phyloP scores from a whole-genome alignment of 257 asterid species.

The Solanum ossicruentum region DNA sequence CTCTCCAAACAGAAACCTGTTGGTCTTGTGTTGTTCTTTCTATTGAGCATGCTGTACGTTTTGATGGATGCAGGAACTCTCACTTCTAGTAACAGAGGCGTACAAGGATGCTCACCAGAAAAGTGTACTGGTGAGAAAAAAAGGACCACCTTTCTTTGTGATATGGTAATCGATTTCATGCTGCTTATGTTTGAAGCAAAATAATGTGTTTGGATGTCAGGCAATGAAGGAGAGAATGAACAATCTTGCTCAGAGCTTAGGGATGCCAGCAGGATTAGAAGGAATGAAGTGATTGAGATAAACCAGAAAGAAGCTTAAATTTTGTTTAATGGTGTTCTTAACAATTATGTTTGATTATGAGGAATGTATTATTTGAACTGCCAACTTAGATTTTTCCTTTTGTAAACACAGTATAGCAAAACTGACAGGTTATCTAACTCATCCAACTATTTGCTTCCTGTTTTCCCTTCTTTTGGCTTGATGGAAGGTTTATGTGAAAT shows the following conservation, averaged over 20 bases:
- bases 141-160: no score
- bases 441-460: no score
- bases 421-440: background rate
- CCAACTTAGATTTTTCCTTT: background rate
- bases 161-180: background rate
- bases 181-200: background rate
- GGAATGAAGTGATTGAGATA: background rate
- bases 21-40: background rate
- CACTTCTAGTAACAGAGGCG: slow-evolving; percentile 75
- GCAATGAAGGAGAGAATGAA: slow-evolving; percentile 19
- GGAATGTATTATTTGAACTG: background rate
- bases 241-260: slow-evolving; percentile 20
- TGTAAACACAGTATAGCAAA: background rate
- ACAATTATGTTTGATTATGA: background rate
- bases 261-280: slow-evolving; percentile 16
- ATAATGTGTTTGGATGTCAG: background rate
- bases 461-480: no score
- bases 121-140: slow-evolving; percentile 58
- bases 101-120: slow-evolving; percentile 89
- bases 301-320: background rate
- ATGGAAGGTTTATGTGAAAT: no score
- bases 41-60: background rate
- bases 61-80: slow-evolving; percentile 37
- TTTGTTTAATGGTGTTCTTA: background rate
- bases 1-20: background rate